These are phyloP conservation scores for Periglandula ipomoeae DNA, from an alignment of 2,329 filamentous ascomycete species.

Conservation along the genomic window DNA sequence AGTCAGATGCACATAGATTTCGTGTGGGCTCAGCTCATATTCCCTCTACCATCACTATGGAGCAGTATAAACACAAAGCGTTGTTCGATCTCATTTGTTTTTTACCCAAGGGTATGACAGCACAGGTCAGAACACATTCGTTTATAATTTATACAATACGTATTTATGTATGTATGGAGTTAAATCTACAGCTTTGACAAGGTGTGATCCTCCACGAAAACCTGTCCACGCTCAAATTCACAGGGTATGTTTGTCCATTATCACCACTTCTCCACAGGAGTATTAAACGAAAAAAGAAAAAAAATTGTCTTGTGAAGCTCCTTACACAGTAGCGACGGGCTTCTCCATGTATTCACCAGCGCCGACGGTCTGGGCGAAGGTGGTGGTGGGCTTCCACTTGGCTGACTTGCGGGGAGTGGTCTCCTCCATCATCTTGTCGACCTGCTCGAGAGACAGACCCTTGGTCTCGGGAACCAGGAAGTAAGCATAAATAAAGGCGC, in stretches of 20 bases:
- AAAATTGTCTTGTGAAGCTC: neutral
- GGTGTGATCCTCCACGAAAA: neutral
- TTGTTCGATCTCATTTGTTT: no score
- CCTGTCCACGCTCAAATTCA: neutral
- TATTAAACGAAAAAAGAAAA: neutral
- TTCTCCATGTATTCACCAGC: slow-evolving; percentile 24
- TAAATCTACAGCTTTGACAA: neutral
- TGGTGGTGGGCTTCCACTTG: slow-evolving; percentile 65
- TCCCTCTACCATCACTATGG: no score
- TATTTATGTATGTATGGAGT: neutral
- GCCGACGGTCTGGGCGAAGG: slow-evolving; percentile 46
- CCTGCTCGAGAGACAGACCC: slow-evolving; percentile 69
- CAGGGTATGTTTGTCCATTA: neutral
- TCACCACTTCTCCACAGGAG: neutral
- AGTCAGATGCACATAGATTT: no score
- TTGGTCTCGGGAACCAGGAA: slow-evolving; percentile 69
- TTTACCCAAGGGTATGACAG: no score
- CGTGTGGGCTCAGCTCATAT: no score
- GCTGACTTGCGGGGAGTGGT: slow-evolving; percentile 65
- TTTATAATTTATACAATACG: neutral
- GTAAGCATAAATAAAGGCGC: slow-evolving; percentile 56
- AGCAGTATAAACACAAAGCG: no score
- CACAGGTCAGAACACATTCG: no score
- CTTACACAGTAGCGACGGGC: slow-evolving; percentile 8
- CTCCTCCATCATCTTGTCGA: slow-evolving; percentile 86